These are phyloP conservation scores for Penicillium pancosmium DNA, from an alignment of 495 filamentous ascomycete species.

Conservation along the genomic window DNA sequence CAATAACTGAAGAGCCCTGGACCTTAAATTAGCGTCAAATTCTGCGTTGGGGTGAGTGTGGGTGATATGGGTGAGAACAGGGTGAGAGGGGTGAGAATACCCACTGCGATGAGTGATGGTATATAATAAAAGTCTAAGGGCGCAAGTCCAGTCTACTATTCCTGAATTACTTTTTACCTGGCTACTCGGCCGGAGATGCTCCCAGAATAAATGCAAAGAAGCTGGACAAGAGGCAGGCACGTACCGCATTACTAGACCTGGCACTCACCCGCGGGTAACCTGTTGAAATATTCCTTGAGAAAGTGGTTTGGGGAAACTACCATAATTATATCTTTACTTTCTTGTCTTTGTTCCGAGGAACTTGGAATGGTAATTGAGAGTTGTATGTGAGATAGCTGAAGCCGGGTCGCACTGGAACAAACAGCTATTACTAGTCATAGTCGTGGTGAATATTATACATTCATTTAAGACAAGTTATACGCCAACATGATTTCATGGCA, in stretches of 20 bases:
- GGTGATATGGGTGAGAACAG: neutral
- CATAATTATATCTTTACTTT: conserved; percentile 2
- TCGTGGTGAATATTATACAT: conserved; percentile 3
- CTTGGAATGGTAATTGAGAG: conserved; percentile 2
- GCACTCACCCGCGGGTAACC: too few relatives aligned
- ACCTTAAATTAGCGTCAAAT: too few relatives aligned
- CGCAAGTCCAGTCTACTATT: neutral
- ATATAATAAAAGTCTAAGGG: neutral
- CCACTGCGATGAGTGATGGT: neutral
- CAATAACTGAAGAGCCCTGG: too few relatives aligned
- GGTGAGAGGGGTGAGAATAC: neutral
- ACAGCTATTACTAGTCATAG: conserved; percentile 3
- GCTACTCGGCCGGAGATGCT: neutral
- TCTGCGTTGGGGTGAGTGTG: too few relatives aligned
- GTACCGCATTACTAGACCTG: too few relatives aligned
- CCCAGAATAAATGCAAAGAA: neutral
- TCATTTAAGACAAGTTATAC: conserved; percentile 1
- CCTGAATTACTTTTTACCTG: neutral
- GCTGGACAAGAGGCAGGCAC: neutral
- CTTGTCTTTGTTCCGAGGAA: neutral
- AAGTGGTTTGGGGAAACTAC: neutral
- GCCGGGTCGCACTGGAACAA: conserved; percentile 1
- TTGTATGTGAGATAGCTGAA: conserved; percentile 1
- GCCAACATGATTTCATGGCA: neutral
- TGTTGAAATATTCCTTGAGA: too few relatives aligned